phyloP scores from a whole-genome alignment of 495 filamentous ascomycete genomes.

The Penicillium crystallinum region DNA sequence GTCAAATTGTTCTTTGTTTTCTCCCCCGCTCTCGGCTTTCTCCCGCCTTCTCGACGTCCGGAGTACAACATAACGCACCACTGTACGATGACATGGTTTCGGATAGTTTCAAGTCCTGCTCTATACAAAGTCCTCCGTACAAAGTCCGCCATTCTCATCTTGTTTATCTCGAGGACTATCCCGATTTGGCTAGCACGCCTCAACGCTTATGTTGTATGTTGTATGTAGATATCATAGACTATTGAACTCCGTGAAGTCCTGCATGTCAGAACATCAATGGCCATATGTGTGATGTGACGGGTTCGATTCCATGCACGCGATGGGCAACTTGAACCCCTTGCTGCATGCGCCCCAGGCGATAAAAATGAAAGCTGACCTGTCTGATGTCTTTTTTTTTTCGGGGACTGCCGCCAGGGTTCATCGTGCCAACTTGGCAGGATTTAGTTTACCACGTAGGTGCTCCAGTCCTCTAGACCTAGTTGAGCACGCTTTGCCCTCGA shows the following conservation, averaged over 20 bases:
- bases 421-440: background rate
- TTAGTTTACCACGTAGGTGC: background rate
- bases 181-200: background rate
- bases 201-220: background rate
- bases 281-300: background rate
- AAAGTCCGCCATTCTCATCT: background rate
- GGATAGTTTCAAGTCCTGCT: background rate
- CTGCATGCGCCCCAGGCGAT: background rate
- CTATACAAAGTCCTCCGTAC: too few relatives aligned
- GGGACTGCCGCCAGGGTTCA: background rate
- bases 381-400: background rate
- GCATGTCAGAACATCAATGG: background rate
- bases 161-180: background rate
- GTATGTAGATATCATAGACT: background rate
- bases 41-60: background rate
- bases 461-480: too few relatives aligned
- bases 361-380: background rate
- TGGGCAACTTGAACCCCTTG: background rate
- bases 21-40: background rate
- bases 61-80: background rate
- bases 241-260: background rate
- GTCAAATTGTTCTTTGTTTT: background rate
- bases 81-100: background rate
- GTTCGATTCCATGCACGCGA: background rate
- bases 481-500: background rate